Evolutionary conservation across 768 basidiomycete species (phyloP).

Genomic region (Kwoniella mangroviensis): DNA sequence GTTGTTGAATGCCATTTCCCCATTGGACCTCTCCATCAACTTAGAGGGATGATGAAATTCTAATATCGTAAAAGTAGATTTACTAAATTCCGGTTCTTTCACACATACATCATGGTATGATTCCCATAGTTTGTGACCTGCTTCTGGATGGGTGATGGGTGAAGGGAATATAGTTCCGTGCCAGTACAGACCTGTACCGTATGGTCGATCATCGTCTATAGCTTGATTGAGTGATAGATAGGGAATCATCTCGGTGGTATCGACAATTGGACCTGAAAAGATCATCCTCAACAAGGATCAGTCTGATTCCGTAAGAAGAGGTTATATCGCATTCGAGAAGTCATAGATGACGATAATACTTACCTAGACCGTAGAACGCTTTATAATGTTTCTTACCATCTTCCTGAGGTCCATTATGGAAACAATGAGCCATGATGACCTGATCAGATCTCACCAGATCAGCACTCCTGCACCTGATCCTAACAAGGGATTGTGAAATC

Average conservation of each 20-base stretch:
- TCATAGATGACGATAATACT: neutral
- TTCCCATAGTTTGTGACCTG: neutral
- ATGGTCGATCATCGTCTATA: neutral
- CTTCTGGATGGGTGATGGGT: neutral
- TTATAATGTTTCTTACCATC: constrained; percentile 10
- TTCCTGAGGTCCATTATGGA: neutral
- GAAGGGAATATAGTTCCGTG: neutral
- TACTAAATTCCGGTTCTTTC: neutral
- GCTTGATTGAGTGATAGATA: neutral
- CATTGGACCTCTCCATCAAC: neutral
- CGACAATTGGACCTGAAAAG: constrained; percentile 5
- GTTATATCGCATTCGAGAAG: neutral
- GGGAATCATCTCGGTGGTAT: neutral
- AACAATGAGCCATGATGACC: constrained; percentile 3
- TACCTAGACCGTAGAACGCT: constrained; percentile 3
- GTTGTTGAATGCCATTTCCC: neutral
- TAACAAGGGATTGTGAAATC: neutral
- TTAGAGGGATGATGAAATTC: neutral
- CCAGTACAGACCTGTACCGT: constrained; percentile 1
- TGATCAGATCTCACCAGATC: neutral
- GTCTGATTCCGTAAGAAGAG: too few species aligned
- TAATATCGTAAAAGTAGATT: neutral
- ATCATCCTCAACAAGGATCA: neutral
- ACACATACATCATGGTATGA: neutral
- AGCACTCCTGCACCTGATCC: too few species aligned